Conservation (phyloP, 208 protist species). For the Leishmania arabica region DNA sequence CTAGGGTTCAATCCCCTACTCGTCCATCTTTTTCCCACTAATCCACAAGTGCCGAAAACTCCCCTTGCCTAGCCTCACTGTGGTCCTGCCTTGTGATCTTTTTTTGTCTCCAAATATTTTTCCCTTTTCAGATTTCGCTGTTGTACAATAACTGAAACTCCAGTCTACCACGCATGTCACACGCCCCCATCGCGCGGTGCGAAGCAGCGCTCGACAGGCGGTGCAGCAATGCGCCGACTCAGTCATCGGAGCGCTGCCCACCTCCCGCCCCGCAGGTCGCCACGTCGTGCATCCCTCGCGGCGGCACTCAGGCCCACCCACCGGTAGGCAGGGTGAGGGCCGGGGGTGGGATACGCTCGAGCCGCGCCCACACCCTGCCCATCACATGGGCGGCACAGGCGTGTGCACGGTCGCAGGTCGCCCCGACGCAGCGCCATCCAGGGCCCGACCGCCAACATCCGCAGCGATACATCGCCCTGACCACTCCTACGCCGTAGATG, state of each 20-base stretch:
- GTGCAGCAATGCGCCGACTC: not conserved
- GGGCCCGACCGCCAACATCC: not conserved
- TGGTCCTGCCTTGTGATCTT: no score
- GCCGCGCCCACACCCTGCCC: not conserved
- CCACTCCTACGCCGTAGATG: not conserved
- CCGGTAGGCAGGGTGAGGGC: not conserved
- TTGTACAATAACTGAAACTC: no score
- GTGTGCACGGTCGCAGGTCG: not conserved
- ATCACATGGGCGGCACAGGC: not conserved
- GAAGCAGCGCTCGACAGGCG: not conserved
- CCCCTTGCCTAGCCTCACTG: no score
- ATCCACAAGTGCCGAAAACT: no score
- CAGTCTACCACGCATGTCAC: no score
- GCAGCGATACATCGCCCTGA: not conserved
- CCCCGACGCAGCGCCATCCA: not conserved
- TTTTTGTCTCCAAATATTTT: no score
- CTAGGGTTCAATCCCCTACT: slow-evolving; percentile 72
- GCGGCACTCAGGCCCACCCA: not conserved
- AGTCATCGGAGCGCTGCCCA: not conserved
- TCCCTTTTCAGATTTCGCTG: no score
- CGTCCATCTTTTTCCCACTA: slow-evolving; percentile 39
- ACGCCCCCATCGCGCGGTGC: not conserved
- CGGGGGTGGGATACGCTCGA: not conserved
- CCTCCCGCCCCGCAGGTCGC: not conserved
- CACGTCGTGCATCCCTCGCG: not conserved